These are phyloP conservation scores for Colletotrichum tofieldiae DNA, from an alignment of 2,329 filamentous ascomycete species.

Conservation along the genomic window DNA sequence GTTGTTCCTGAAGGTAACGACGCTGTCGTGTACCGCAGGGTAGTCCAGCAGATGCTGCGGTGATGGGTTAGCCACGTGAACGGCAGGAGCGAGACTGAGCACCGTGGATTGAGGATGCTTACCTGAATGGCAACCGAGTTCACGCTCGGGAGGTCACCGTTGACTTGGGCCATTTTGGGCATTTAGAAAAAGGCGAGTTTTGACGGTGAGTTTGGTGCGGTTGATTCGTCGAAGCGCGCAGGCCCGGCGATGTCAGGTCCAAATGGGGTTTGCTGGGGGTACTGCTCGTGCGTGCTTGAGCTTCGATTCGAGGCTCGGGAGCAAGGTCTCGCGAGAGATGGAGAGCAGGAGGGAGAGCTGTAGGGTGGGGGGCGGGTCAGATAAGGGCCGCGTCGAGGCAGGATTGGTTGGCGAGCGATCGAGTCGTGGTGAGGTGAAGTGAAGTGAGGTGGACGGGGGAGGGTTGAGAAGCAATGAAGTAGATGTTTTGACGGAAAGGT, in stretches of 20 bases:
- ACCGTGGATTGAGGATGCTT: slow-evolving; percentile 43
- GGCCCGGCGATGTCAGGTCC: slow-evolving; percentile 3
- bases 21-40: slow-evolving; percentile 84
- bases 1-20: slow-evolving; percentile 85
- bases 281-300: slow-evolving; percentile 4
- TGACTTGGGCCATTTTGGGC: slow-evolving; percentile 63
- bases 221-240: slow-evolving; percentile 12
- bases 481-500: slow-evolving; percentile 16
- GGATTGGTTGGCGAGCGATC: neutral
- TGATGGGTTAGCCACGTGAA: slow-evolving; percentile 10
- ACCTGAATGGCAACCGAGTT: slow-evolving; percentile 68
- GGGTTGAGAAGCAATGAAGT: slow-evolving; percentile 2
- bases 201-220: neutral
- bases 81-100: neutral
- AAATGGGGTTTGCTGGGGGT: slow-evolving; percentile 1
- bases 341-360: neutral
- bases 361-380: neutral
- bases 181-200: slow-evolving; percentile 19
- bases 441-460: neutral
- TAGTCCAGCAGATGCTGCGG: slow-evolving; percentile 86
- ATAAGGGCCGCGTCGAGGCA: neutral
- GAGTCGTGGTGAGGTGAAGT: neutral
- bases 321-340: neutral
- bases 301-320: slow-evolving; percentile 1
- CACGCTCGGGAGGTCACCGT: slow-evolving; percentile 64